Conservation (phyloP, 2,329 filamentous ascomycete genomes). For the Raffaelea deltoideospora region DNA sequence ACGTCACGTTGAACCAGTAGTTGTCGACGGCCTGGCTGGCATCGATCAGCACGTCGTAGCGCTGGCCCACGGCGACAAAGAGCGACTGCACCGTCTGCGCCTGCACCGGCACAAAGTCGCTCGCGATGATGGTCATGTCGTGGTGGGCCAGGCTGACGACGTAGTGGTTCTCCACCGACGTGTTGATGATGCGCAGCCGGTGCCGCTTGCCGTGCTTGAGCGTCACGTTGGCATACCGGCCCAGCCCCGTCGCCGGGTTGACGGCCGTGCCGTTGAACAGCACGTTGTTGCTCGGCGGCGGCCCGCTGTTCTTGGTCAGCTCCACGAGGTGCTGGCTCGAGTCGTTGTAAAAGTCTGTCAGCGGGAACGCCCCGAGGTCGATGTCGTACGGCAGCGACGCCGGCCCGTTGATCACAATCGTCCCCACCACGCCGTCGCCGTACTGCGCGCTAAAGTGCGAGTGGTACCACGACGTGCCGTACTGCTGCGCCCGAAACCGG, state of each 20-base stretch:
- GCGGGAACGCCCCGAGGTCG: conserved; percentile 32
- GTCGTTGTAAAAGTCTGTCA: conserved; percentile 37
- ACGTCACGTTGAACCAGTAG: conserved; percentile 28
- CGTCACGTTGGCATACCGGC: conserved; percentile 17
- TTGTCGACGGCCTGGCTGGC: conserved; percentile 18
- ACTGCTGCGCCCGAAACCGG: conserved; percentile 19
- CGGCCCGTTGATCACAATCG: conserved; percentile 24
- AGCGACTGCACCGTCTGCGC: conserved; percentile 30
- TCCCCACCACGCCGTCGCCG: conserved; percentile 30
- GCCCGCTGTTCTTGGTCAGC: not conserved
- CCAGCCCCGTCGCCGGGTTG: conserved; percentile 12
- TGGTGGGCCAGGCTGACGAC: conserved; percentile 24
- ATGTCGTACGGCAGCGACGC: conserved; percentile 26
- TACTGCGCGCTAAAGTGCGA: conserved; percentile 20
- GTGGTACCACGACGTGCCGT: conserved; percentile 24
- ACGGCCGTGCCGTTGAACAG: conserved; percentile 27
- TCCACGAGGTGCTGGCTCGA: conserved; percentile 10
- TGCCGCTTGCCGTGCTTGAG: conserved; percentile 27
- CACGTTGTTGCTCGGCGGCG: conserved; percentile 17
- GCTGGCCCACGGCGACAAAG: conserved; percentile 30
- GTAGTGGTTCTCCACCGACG: conserved; percentile 29
- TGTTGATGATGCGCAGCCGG: conserved; percentile 33
- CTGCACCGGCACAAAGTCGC: conserved; percentile 33
- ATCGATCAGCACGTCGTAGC: conserved; percentile 29
- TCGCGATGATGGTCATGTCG: conserved; percentile 31